A percentile compares a stretch with the other conserved stretches of the same genome.
Conservation (phyloP, 2,329 filamentous ascomycete genomes). For the Pseudocercospora eumusae region DNA sequence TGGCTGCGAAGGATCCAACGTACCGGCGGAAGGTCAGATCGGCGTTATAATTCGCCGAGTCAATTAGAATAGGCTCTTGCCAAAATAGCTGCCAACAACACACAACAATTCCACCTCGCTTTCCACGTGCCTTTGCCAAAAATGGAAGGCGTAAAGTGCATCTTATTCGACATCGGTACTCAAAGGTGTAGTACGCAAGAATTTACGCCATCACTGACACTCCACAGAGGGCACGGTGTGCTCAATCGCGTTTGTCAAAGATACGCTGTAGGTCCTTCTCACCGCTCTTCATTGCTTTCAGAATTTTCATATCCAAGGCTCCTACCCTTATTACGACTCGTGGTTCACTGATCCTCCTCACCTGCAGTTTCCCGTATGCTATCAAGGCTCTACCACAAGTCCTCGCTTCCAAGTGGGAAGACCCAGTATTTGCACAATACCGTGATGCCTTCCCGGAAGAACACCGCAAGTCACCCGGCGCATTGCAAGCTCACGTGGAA, state of each 20-base stretch:
- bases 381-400: conserved; percentile 65
- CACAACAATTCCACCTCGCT: conserved; percentile 10
- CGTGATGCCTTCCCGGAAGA: conserved; percentile 70
- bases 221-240: conserved; percentile 75
- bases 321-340: background rate
- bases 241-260: conserved; percentile 81
- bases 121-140: conserved; percentile 20
- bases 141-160: conserved; percentile 37
- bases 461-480: conserved; percentile 59
- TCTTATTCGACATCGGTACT: conserved; percentile 45
- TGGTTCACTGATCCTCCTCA: conserved; percentile 12
- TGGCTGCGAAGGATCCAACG: background rate
- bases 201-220: conserved; percentile 15
- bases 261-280: conserved; percentile 67
- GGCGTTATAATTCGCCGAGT: background rate
- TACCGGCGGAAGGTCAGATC: conserved; percentile 7
- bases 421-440: conserved; percentile 64
- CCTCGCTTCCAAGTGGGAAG: conserved; percentile 67
- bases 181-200: background rate
- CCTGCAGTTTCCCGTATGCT: conserved; percentile 72
- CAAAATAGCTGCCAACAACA: conserved; percentile 9
- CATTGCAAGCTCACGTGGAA: conserved; percentile 66
- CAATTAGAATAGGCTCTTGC: background rate
- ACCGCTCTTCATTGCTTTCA: conserved; percentile 18
- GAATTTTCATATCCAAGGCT: conserved; percentile 7